Conservation (phyloP, 345 rosid genomes). For the Pugionium cornutum region DNA sequence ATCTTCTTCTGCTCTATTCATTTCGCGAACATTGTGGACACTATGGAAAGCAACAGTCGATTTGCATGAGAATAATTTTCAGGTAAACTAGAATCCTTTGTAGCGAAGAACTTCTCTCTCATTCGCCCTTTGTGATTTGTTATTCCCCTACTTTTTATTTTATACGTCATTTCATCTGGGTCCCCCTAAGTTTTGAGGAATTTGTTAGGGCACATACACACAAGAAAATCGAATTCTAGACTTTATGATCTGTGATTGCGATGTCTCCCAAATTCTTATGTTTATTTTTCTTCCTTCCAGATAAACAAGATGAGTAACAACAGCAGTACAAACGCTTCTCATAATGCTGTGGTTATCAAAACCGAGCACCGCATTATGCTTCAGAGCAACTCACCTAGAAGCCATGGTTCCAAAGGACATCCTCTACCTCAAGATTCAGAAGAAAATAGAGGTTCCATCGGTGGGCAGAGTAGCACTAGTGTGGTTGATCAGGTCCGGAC, state of each 20-base stretch:
- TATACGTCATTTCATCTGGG: slow-evolving; percentile 19
- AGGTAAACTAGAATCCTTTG: slow-evolving; percentile 18
- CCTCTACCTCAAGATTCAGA: slow-evolving; percentile 49
- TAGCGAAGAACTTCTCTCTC: slow-evolving; percentile 17
- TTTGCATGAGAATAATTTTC: slow-evolving; percentile 21
- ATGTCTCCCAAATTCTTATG: slow-evolving; percentile 20
- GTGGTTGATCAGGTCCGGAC: slow-evolving; percentile 71
- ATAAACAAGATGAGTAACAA: slow-evolving; percentile 43
- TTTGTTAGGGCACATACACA: not conserved
- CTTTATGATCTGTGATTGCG: slow-evolving; percentile 5
- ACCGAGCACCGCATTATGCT: slow-evolving; percentile 44
- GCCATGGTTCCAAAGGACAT: slow-evolving; percentile 33
- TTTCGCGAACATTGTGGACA: slow-evolving; percentile 11
- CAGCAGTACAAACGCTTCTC: slow-evolving; percentile 37
- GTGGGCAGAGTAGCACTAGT: slow-evolving; percentile 61
- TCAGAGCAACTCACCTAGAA: slow-evolving; percentile 27
- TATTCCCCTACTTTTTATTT: slow-evolving; percentile 14
- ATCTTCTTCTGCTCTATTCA: not conserved
- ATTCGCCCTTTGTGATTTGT: slow-evolving; percentile 4
- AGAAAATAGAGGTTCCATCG: slow-evolving; percentile 57
- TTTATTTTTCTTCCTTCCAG: not conserved
- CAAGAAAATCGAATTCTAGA: not conserved
- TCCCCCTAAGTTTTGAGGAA: not conserved
- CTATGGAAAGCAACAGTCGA: not conserved
- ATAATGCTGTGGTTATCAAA: slow-evolving; percentile 48